These are phyloP conservation scores for Ogataea nakhonphanomensis DNA, from an alignment of 805 yeast genomes.

Conservation along the genomic window DNA sequence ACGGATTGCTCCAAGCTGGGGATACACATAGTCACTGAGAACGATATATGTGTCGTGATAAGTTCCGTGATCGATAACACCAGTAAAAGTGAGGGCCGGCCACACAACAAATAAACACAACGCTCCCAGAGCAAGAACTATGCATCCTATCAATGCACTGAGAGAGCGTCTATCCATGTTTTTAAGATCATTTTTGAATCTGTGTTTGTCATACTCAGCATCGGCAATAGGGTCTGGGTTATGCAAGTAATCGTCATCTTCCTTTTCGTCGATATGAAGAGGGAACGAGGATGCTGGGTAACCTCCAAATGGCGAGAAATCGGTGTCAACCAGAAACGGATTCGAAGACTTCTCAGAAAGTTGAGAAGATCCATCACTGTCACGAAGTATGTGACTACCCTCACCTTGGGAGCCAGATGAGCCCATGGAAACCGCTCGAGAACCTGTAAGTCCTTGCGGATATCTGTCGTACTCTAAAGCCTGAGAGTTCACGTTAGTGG, in stretches of 20 bases:
- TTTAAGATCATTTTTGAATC: conserved; percentile 62
- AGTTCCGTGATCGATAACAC: conserved; percentile 39
- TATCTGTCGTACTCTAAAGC: conserved; percentile 64
- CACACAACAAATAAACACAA: conserved; percentile 68
- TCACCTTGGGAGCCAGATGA: conserved; percentile 36
- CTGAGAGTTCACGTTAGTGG: conserved; percentile 19
- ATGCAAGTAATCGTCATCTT: conserved; percentile 90
- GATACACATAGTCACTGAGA: conserved; percentile 56
- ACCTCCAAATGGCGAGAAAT: conserved; percentile 92
- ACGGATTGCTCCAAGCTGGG: conserved; percentile 55
- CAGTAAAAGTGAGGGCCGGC: conserved; percentile 84
- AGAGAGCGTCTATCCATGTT: conserved; percentile 60
- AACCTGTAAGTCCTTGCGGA: conserved; percentile 55
- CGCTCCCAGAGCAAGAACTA: conserved; percentile 57
- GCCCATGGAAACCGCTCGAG: conserved; percentile 55
- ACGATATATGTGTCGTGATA: conserved; percentile 34
- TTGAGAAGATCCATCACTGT: conserved; percentile 20
- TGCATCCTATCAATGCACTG: conserved; percentile 59
- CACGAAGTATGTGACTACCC: conserved; percentile 14
- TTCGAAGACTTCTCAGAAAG: conserved; percentile 25
- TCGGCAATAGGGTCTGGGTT: conserved; percentile 95
- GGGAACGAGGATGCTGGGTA: conserved; percentile 94
- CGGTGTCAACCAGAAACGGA: conserved; percentile 53
- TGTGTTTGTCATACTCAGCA: conserved; percentile 73
- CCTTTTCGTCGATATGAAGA: conserved; percentile 85